A percentile compares a stretch with the other conserved stretches of the same genome.
These are phyloP conservation scores for Micractinium conductrix DNA, from an alignment of 139 green algal species.

Conservation along the genomic window DNA sequence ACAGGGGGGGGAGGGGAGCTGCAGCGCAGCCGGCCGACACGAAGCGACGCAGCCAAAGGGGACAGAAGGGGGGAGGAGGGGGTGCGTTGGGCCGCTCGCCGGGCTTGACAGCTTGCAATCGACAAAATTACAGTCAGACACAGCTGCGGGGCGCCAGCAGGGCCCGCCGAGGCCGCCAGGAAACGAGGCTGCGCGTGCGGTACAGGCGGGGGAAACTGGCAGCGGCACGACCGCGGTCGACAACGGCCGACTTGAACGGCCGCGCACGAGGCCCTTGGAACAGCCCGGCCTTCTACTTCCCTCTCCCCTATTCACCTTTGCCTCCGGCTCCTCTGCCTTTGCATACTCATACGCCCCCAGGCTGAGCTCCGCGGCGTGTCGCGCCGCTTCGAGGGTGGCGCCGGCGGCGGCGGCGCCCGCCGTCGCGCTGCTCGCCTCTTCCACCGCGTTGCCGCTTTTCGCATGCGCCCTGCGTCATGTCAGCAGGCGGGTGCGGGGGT, in stretches of 20 bases:
- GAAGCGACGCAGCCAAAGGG: not conserved
- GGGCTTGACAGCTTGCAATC: not conserved
- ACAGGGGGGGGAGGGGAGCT: not conserved
- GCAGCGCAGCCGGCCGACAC: no score
- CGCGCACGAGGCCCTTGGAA: not conserved
- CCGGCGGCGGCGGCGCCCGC: not conserved
- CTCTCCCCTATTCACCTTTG: not conserved
- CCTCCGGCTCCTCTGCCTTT: slow-evolving; percentile 3
- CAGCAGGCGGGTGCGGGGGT: no score
- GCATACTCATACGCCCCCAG: slow-evolving; percentile 27
- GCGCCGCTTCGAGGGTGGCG: not conserved
- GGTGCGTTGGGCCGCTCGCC: not conserved
- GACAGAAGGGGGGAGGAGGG: not conserved
- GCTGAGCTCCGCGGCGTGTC: slow-evolving; percentile 3
- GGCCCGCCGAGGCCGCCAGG: no score
- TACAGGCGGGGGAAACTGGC: not conserved
- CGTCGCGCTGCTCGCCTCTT: not conserved
- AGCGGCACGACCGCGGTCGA: not conserved
- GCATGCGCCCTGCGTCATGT: slow-evolving; percentile 4
- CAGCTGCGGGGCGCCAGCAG: not conserved
- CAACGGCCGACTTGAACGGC: not conserved
- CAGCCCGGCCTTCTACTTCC: not conserved
- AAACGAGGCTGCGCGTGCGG: no score
- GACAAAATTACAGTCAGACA: not conserved
- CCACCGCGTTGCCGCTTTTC: not conserved